Base-by-base conservation (phyloP, 202 grass and related monocot genomes). In the Panicum virgatum region DNA sequence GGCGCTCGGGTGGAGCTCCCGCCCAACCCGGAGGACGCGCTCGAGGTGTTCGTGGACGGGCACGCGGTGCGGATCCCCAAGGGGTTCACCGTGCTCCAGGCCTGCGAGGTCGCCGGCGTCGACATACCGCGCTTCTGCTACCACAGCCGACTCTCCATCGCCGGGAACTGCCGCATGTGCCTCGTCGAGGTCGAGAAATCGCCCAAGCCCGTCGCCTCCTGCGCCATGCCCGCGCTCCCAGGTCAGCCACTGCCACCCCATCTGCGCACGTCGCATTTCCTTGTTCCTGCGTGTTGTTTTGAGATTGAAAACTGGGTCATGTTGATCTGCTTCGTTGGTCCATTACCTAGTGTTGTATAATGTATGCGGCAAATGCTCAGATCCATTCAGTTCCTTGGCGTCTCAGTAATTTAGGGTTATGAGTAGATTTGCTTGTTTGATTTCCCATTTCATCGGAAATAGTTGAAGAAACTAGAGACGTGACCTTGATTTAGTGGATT, bases 121-220 rank as follows among this genome's bases (percentile, higher is more conserved):
- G 96, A 99, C 69, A 96, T 99, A 72, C 96, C 96, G 26, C 69
- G 96, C 0, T 99, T 99, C 81, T 99, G 96, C 86, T 99, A 96
- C 90, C 96, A 99, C 81, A 96, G 89, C 56, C 86, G 92, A 1
- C 90, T 99, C 3, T 96, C 96, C 32, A 90, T 99, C 38, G 93
- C 96, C 1, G 96, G 96, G 0, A 99, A 99, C 85, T 99, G 96
- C 84, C 88, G 96, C 62, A 99, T 99, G 96, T 99, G 96, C 81
- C 93, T 99, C 50, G 96, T 99, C 44, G 96, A 99, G 89, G 96
- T 99, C 66, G 96, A 99, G 87, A 99, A 99, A 77, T 99, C 96
- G 54, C 96, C 96, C 82, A 99, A 99, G 88, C 96, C 96, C 69
- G 96, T 99, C 8, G 96, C 96, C 5, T 99, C 96, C 25, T 99